phyloP scores from a whole-genome alignment of 2,329 filamentous ascomycete species.

The Ophiocordyceps camponoti-floridani region DNA sequence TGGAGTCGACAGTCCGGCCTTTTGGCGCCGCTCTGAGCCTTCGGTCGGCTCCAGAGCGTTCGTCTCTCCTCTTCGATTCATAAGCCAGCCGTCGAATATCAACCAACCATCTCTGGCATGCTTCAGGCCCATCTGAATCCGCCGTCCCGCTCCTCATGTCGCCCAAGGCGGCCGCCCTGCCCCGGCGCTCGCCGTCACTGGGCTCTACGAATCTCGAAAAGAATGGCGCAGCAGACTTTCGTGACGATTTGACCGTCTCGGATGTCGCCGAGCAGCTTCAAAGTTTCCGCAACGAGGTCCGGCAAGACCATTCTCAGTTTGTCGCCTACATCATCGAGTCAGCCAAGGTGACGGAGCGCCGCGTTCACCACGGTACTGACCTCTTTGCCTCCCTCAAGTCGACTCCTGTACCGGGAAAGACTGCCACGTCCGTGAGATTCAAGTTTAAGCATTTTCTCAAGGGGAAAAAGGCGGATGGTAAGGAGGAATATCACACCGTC shows the following conservation, averaged over 20 bases:
- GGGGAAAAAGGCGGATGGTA: conserved; percentile 22
- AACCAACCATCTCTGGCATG: not conserved
- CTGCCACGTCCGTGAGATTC: conserved; percentile 24
- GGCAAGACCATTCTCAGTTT: conserved; percentile 25
- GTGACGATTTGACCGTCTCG: conserved; percentile 21
- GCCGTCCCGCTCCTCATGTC: not conserved
- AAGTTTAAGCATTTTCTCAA: conserved; percentile 32
- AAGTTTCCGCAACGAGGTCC: conserved; percentile 23
- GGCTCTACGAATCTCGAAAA: not conserved
- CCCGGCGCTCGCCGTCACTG: not conserved
- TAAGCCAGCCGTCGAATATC: conserved; percentile 11
- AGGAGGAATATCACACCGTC: conserved; percentile 21
- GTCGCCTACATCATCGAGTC: conserved; percentile 26
- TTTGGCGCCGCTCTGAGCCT: not conserved
- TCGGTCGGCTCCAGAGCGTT: not conserved
- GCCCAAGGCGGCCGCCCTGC: not conserved
- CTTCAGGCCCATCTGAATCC: not conserved
- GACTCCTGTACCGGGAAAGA: conserved; percentile 16
- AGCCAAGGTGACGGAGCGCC: conserved; percentile 21
- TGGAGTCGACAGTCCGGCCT: not conserved
- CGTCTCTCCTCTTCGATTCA: conserved; percentile 2
- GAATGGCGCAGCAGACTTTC: conserved; percentile 7
- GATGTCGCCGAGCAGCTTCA: conserved; percentile 23
- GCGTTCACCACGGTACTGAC: conserved; percentile 23
- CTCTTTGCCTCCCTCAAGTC: conserved; percentile 27